Conservation (phyloP, 1,284 basidiomycete genomes). For the Apiotrichum sp. region DNA sequence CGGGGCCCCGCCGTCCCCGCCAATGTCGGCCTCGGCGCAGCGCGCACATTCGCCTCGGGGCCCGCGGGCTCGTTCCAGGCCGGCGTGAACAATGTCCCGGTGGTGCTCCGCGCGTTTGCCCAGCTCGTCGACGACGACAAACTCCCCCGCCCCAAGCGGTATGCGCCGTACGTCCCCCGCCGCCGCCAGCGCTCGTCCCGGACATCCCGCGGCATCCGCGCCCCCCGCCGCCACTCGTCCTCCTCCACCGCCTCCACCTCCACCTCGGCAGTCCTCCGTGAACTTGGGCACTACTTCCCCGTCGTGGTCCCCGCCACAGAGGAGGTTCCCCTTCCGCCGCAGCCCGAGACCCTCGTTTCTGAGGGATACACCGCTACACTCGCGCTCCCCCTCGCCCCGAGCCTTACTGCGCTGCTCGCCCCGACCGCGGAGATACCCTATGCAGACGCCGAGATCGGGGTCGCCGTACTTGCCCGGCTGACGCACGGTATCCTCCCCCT, state of each 20-base stretch:
- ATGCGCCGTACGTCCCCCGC: conserved; percentile 24
- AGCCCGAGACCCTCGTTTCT: conserved; percentile 33
- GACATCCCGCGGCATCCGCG: background rate
- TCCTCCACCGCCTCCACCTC: background rate
- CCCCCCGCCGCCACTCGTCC: background rate
- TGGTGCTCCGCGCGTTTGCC: conserved; percentile 33
- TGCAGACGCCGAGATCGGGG: conserved; percentile 32
- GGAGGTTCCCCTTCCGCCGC: conserved; percentile 19
- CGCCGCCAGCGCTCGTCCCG: background rate
- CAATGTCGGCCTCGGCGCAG: conserved; percentile 29
- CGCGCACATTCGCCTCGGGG: conserved; percentile 28
- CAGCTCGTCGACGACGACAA: conserved; percentile 30
- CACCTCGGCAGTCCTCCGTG: conserved; percentile 16
- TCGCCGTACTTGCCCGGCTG: conserved; percentile 29
- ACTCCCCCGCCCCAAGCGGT: conserved; percentile 25
- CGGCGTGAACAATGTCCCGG: conserved; percentile 26
- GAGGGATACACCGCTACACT: conserved; percentile 29
- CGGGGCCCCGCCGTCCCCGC: conserved; percentile 23
- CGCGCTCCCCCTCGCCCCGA: conserved; percentile 31
- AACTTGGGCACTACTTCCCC: conserved; percentile 36
- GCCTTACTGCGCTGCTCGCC: conserved; percentile 27
- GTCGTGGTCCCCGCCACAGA: conserved; percentile 8
- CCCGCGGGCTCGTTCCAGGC: conserved; percentile 10
- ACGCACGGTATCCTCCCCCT: conserved; percentile 28
- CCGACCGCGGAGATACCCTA: conserved; percentile 28